Conservation (phyloP, 768 basidiomycete genomes). For the Rhodotorula sphaerocarpa region DNA sequence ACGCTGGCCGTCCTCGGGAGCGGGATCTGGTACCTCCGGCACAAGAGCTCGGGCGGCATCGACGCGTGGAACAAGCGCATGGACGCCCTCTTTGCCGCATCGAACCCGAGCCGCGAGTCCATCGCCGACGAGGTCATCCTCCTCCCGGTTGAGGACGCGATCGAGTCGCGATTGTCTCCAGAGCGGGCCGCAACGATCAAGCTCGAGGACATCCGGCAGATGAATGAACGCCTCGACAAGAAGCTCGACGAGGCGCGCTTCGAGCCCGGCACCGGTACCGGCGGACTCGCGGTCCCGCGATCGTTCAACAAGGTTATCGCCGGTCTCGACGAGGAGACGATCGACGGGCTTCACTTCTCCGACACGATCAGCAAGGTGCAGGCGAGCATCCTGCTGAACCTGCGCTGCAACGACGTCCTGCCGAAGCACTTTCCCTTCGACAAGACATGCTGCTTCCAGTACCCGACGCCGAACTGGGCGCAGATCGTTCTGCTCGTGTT, state of each 20-base stretch:
- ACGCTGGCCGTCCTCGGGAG: conserved; percentile 73
- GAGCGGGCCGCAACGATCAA: conserved; percentile 63
- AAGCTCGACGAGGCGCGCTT: conserved; percentile 47
- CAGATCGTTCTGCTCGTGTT: conserved; percentile 53
- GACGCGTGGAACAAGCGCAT: conserved; percentile 68
- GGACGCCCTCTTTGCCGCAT: conserved; percentile 55
- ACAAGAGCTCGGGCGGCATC: conserved; percentile 64
- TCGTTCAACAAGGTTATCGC: conserved; percentile 67
- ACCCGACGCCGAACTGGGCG: conserved; percentile 57
- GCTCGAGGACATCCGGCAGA: conserved; percentile 71
- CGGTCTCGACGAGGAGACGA: conserved; percentile 54
- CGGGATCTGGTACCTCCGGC: conserved; percentile 81
- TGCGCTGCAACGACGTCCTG: conserved; percentile 66
- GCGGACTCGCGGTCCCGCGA: conserved; percentile 55
- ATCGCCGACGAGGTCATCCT: conserved; percentile 67
- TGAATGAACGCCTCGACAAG: conserved; percentile 73
- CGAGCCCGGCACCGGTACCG: conserved; percentile 29
- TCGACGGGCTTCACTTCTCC: conserved; percentile 77
- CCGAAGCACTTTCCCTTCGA: conserved; percentile 54
- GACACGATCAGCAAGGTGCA: conserved; percentile 58
- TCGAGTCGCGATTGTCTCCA: conserved; percentile 57
- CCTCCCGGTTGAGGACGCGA: conserved; percentile 65
- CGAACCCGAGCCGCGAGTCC: conserved; percentile 16
- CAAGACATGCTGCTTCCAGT: conserved; percentile 72
- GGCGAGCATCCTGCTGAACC: conserved; percentile 67